These are phyloP conservation scores for Lactarius pseudohatsudake DNA, from an alignment of 768 basidiomycete species.

Conservation along the genomic window DNA sequence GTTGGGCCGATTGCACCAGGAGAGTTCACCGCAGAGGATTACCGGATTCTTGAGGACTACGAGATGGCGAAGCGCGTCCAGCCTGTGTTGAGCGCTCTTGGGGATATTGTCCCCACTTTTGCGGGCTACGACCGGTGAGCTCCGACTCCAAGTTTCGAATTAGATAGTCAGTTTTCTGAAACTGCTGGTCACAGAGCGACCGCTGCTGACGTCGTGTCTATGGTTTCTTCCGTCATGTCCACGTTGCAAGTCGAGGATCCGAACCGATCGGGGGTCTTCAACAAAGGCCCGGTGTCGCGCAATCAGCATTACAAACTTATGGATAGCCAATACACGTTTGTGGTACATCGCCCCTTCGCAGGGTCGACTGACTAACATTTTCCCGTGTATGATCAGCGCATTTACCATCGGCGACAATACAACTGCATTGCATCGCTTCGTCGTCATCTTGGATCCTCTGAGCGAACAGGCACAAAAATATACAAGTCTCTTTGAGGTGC, in stretches of 20 bases:
- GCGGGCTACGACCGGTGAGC: constrained; percentile 13
- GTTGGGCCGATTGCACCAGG: constrained; percentile 66
- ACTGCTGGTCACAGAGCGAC: constrained; percentile 42
- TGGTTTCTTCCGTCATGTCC: constrained; percentile 70
- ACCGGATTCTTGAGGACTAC: constrained; percentile 65
- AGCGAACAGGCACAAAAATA: constrained; percentile 85
- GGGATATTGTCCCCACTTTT: constrained; percentile 45
- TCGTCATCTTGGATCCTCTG: constrained; percentile 78
- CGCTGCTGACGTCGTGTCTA: constrained; percentile 59
- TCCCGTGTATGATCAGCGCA: constrained; percentile 43
- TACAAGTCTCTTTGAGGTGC: constrained; percentile 74
- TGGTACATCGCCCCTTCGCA: constrained; percentile 21
- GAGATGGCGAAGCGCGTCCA: constrained; percentile 71
- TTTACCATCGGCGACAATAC: constrained; percentile 68
- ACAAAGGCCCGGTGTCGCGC: constrained; percentile 59
- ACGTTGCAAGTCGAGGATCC: constrained; percentile 70
- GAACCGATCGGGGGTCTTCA: constrained; percentile 71
- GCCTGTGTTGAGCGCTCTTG: constrained; percentile 66
- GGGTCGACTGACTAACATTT: constrained; percentile 12
- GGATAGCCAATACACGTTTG: constrained; percentile 64
- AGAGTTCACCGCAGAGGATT: constrained; percentile 70
- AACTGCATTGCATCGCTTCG: constrained; percentile 68
- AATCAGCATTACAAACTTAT: constrained; percentile 59
- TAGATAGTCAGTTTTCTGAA: background rate
- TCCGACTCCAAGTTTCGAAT: background rate